Conservation (phyloP, 495 filamentous ascomycete species). For the Darksidea phi region DNA sequence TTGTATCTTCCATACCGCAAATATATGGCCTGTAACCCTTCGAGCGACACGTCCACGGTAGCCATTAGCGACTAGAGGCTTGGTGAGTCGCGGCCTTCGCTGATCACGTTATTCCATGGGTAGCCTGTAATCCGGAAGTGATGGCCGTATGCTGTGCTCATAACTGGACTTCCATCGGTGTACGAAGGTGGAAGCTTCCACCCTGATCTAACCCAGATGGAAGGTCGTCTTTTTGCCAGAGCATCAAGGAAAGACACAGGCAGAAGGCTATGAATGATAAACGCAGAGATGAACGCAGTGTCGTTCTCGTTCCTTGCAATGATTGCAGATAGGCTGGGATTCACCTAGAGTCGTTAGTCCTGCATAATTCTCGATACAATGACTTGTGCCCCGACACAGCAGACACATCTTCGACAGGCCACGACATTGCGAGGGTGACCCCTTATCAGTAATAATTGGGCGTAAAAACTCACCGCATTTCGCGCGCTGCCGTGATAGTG, state of each 20-base stretch:
- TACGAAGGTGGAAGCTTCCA: conserved; percentile 7
- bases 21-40: neutral
- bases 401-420: no score
- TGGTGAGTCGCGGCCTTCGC: neutral
- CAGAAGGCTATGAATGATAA: neutral
- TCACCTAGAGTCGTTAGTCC: conserved; percentile 13
- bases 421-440: no score
- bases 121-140: conserved; percentile 13
- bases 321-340: conserved; percentile 13
- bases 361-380: no score
- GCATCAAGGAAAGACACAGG: conserved; percentile 9
- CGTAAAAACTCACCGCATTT: conserved; percentile 27
- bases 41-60: neutral
- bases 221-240: neutral
- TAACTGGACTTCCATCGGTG: neutral
- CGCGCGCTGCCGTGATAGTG: conserved; percentile 16
- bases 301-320: conserved; percentile 14
- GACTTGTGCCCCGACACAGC: no score
- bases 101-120: neutral
- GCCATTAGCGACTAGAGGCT: neutral
- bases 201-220: conserved; percentile 5
- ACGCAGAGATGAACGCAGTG: conserved; percentile 6
- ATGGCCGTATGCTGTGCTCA: neutral
- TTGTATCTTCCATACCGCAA: neutral
- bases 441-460: no score